Evolutionary conservation across 129 eudicot species (phyloP).

Genomic region (Kitagawia praeruptora): DNA sequence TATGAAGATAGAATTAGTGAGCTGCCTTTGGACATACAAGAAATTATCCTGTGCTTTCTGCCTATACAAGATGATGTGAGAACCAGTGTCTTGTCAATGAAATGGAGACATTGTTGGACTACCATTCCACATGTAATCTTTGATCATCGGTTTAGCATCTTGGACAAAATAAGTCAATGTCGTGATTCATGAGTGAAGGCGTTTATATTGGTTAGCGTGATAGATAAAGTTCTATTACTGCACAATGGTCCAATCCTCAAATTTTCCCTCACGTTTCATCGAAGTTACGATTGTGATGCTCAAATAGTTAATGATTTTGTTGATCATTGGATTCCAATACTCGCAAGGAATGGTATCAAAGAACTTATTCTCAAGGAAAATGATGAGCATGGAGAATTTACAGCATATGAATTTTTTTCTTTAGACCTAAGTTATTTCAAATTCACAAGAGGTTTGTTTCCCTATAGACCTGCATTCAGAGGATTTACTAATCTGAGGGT

Average conservation of each 20-base stretch:
- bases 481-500: neutral
- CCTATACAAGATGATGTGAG: neutral
- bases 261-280: neutral
- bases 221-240: neutral
- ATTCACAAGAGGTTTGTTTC: neutral
- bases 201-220: neutral
- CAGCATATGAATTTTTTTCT: neutral
- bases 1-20: neutral
- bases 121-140: neutral
- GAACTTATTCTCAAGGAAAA: neutral
- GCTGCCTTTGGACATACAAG: neutral
- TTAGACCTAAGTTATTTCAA: neutral
- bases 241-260: slow-evolving; percentile 1
- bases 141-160: neutral
- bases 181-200: neutral
- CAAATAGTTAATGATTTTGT: neutral
- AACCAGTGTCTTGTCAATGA: neutral
- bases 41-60: neutral
- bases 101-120: neutral
- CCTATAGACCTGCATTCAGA: neutral
- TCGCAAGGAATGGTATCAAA: neutral
- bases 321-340: neutral
- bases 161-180: neutral
- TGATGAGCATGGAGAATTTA: neutral
- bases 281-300: neutral